Conservation (phyloP, 139 green algal genomes). For the Trebouxia sp. region DNA sequence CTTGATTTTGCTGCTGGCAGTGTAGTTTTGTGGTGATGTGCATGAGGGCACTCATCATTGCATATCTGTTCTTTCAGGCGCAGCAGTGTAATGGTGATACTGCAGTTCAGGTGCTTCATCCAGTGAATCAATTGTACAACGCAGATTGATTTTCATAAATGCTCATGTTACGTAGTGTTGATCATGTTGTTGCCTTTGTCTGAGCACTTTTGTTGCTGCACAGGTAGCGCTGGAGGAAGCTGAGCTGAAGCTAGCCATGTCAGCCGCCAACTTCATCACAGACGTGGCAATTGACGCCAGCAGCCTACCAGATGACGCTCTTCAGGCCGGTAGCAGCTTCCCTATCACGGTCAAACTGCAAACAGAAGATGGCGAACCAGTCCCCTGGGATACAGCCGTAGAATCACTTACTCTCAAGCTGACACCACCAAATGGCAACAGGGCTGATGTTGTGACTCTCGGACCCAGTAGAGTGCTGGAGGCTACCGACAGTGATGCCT, state of each 20-base stretch:
- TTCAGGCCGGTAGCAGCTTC: conserved; percentile 29
- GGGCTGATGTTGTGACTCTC: conserved; percentile 8
- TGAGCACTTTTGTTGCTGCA: not conserved
- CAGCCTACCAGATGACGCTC: conserved; percentile 38
- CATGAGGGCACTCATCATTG: no score
- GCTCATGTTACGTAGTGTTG: not conserved
- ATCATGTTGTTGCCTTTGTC: not conserved
- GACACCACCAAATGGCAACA: conserved; percentile 26
- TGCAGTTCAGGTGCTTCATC: no score
- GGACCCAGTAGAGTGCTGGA: not conserved
- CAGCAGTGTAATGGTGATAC: no score
- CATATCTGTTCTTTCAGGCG: no score
- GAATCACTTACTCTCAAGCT: conserved; percentile 44
- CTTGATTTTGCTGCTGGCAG: no score
- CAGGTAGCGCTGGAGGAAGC: conserved; percentile 26
- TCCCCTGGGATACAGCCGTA: conserved; percentile 38
- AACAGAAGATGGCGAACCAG: conserved; percentile 52
- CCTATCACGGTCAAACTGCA: conserved; percentile 37
- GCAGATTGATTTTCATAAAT: not conserved
- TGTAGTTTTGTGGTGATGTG: no score
- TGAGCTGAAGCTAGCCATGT: conserved; percentile 47
- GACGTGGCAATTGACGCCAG: conserved; percentile 29
- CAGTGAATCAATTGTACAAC: no score
- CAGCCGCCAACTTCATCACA: conserved; percentile 38
- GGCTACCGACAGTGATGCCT: not conserved